Evolutionary conservation across 371 early-diverging fungal species (phyloP), one percentile per base, ranked within the genome.

Genomic region (Zopfochytrium polystomum): DNA sequence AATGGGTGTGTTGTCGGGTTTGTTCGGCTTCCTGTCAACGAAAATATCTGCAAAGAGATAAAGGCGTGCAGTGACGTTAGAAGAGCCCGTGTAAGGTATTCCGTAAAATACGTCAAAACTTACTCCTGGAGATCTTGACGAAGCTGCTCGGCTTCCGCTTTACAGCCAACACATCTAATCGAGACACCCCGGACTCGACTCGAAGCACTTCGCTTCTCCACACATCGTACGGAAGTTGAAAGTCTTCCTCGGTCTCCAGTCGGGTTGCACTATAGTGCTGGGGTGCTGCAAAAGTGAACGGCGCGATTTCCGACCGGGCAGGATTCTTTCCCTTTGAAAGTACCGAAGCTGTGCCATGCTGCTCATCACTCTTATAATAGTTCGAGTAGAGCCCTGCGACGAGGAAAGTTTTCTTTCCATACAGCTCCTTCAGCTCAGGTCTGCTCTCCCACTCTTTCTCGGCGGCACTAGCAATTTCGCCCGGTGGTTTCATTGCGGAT

Each of bases 1-100:
- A 20, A 79, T 69, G 49, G 79, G 74, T 9, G 66, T 65, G 7
- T 70, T 72, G 20, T 15, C 65, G n/a, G 68, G 72, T 20, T 66
- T 76, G 15, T 76, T 70, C 23, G 86, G 84, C 55, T 83, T 84
- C 22, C 90, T 71, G 63, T 89, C 89, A 0, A 86, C 84, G 72
- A 85, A 90, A 5, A 88, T 80, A 62, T 90, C 86, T 87, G 50
- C 18, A 11, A 31, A 22, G 55, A n/a, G 15, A 29, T 34, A 23
- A 33, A 18, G 20, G 15, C 18, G 20, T 25, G 49, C n/a, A 49
- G 23, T n/a, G 15, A 49, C 15, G 20, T 48, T 9, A 11, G 13
- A 11, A 52, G 11, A 33, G 30, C 31, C 6, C 13, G 13, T 13
- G 33, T 6, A 15, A 31, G 33, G 52, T 7, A 11, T 13, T 32